These are phyloP conservation scores for Gossypium longicalyx DNA, from an alignment of 345 rosid species.

Conservation along the genomic window DNA sequence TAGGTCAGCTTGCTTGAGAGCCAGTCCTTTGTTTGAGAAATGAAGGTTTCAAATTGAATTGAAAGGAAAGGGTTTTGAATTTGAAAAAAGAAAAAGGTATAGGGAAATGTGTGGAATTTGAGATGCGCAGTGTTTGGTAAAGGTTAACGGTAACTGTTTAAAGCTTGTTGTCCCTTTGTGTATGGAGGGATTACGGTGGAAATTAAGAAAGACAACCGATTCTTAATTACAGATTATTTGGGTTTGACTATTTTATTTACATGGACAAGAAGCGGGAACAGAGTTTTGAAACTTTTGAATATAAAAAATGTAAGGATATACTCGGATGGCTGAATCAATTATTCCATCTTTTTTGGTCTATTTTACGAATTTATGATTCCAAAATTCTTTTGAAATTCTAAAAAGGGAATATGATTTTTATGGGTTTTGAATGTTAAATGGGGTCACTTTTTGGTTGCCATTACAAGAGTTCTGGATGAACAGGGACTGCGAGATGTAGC, in stretches of 20 bases:
- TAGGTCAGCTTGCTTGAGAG: neutral
- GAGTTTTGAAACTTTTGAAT: neutral
- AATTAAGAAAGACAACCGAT: neutral
- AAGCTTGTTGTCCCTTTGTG: slow-evolving; percentile 8
- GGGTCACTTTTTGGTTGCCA: too few relatives aligned
- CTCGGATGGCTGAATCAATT: too few relatives aligned
- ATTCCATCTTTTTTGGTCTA: too few relatives aligned
- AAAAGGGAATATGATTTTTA: too few relatives aligned
- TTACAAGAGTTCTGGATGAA: too few relatives aligned
- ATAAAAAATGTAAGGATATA: neutral
- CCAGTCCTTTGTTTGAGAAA: neutral
- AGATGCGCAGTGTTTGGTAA: slow-evolving; percentile 2
- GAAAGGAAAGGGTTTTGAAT: slow-evolving; percentile 31
- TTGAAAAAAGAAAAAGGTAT: slow-evolving; percentile 36
- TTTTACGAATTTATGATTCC: too few relatives aligned
- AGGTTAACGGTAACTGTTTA: slow-evolving; percentile 19
- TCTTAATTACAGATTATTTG: neutral
- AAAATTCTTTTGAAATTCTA: too few relatives aligned
- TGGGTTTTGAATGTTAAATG: too few relatives aligned
- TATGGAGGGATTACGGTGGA: neutral
- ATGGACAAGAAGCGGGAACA: neutral
- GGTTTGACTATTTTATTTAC: neutral
- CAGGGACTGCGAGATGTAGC: too few relatives aligned
- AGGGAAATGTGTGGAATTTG: slow-evolving; percentile 30
- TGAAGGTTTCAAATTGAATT: neutral